phyloP scores from a whole-genome alignment of 441 rosid species.

The Croton laevigatus region DNA sequence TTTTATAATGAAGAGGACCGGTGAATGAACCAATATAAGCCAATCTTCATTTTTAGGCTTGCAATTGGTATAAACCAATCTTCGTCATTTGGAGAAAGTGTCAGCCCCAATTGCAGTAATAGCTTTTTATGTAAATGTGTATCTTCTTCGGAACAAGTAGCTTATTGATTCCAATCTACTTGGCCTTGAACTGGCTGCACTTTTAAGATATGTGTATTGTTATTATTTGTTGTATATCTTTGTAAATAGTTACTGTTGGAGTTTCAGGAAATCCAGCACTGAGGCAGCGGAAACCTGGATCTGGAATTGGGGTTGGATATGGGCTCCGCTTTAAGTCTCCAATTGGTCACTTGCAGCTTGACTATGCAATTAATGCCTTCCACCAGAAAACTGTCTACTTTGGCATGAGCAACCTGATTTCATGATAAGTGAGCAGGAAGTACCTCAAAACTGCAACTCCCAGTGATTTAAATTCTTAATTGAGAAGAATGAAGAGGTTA shows the following conservation, averaged over 20 bases:
- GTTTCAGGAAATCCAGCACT: slow-evolving; percentile 82
- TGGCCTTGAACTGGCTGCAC: no score
- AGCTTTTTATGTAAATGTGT: background rate
- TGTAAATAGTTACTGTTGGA: background rate
- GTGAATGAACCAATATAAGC: no score
- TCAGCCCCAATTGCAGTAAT: background rate
- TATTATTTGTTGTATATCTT: no score
- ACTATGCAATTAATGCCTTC: slow-evolving; percentile 77
- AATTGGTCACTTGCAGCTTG: slow-evolving; percentile 74
- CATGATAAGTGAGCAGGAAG: slow-evolving; percentile 22
- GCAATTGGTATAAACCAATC: background rate
- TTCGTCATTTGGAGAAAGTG: background rate
- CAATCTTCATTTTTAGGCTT: background rate
- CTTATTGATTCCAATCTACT: background rate
- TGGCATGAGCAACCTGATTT: slow-evolving; percentile 74
- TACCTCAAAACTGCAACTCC: background rate
- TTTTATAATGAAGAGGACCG: background rate
- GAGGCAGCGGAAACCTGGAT: slow-evolving; percentile 88
- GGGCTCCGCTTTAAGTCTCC: slow-evolving; percentile 82
- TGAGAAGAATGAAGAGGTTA: background rate
- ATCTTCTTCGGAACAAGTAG: background rate
- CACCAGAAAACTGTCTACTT: slow-evolving; percentile 84
- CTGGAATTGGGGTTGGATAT: slow-evolving; percentile 80
- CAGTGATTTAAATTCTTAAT: background rate
- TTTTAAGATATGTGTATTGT: no score